Evolutionary conservation across 176 grass and related monocot species (phyloP), one percentile per base, ranked within the genome.

Genomic region (Elaeis guineensis): DNA sequence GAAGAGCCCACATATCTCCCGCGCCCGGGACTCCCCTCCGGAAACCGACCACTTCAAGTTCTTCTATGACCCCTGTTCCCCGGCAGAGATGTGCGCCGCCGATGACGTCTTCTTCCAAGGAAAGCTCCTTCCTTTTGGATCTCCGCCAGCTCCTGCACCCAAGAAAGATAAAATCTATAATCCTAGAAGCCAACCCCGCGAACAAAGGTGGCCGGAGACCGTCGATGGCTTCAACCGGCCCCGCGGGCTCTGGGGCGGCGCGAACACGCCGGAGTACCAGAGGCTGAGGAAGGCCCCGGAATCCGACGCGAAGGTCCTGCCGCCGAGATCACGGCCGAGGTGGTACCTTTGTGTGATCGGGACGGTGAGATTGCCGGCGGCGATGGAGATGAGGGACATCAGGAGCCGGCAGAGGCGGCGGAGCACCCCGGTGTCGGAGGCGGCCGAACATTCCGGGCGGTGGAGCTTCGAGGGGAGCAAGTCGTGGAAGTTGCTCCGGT

Each of bases 301-400:
- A 57, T 44, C 35, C 9, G 35, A 44, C 35, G 35, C 11, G 35
- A 44, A 44, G 35, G 52, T 57, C 1, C 17, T 11, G 17, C 18
- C 3, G 19, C 48, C 28, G 5, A 16, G 53, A 16, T 54, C 55
- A 49, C 52, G 25, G 66, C 52, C 73, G 80, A 68, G 78, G 51
- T 95, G 85, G 78, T 65, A 72, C 65, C 22, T 69, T 52, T 74
- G 85, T 49, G 75, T 75, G 52, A 82, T 89, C 61, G 69, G 78
- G 59, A 69, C 78, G 30, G 76, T 80, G 82, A 64, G 72, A 61
- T 76, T 79, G 50, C 85, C 90, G 57, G 65, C 79, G 19, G 76
- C 62, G 66, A 95, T 85, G 85, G 78, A 95, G 59, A 72, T 89
- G 77, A 70, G 52, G 20, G 85, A 95, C 59, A 89, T 95, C 72